phyloP scores from a whole-genome alignment of 1,284 basidiomycete species.

The Neotropicomus parvogracilis region DNA sequence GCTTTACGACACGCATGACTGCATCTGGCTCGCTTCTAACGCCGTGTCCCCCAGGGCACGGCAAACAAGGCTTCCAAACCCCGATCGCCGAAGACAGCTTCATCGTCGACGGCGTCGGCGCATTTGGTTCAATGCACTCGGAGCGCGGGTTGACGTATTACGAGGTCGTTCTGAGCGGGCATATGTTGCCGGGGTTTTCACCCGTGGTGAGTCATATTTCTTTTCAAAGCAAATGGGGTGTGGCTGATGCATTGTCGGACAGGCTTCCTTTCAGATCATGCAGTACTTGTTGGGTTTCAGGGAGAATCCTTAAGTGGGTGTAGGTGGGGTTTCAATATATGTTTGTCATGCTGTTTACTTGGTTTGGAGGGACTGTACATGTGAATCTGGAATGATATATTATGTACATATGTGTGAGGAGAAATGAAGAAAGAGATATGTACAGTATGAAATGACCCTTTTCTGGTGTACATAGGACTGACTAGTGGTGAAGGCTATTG shows the following conservation, averaged over 20 bases:
- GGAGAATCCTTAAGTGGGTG: constrained; percentile 32
- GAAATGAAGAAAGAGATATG: too few species aligned
- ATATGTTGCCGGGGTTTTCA: constrained; percentile 70
- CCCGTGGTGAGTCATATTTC: constrained; percentile 46
- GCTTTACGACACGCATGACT: background rate
- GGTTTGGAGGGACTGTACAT: too few species aligned
- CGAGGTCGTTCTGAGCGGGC: constrained; percentile 64
- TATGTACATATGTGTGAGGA: too few species aligned
- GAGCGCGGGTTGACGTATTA: constrained; percentile 66
- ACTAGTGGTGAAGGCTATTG: too few species aligned
- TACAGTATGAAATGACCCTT: too few species aligned
- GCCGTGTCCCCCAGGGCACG: constrained; percentile 45
- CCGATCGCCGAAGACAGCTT: constrained; percentile 64
- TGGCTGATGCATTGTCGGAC: background rate
- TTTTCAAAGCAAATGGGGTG: background rate
- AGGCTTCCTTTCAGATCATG: constrained; percentile 71
- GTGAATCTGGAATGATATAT: too few species aligned
- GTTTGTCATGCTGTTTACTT: too few species aligned
- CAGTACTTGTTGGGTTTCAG: constrained; percentile 67
- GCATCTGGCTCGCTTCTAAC: background rate
- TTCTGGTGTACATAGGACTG: too few species aligned
- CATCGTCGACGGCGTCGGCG: constrained; percentile 64
- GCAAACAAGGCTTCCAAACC: constrained; percentile 68
- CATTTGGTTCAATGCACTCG: constrained; percentile 58
- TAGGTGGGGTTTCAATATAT: too few species aligned